phyloP scores from a whole-genome alignment of 176 grass and related monocot species.

The Bromus sterilis region DNA sequence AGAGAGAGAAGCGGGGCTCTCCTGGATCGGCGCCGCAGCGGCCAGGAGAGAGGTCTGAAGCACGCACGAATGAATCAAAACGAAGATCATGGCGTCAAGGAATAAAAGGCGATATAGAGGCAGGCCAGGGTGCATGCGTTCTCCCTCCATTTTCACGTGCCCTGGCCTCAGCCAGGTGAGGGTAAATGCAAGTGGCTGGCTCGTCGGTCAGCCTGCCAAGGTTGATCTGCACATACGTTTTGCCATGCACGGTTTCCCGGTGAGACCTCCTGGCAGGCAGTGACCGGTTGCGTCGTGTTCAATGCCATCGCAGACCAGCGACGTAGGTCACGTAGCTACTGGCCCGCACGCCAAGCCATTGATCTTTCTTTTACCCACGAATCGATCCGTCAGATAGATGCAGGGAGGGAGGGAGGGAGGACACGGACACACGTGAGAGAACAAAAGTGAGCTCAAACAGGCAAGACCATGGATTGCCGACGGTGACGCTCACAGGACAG shows the following conservation, averaged over 20 bases:
- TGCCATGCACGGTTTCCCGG: not conserved
- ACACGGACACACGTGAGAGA: not conserved
- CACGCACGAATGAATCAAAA: not conserved
- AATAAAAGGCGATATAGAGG: not conserved
- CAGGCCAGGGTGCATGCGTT: not conserved
- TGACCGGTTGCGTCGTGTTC: slow-evolving; percentile 1
- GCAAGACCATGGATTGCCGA: not conserved
- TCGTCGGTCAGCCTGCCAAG: not conserved
- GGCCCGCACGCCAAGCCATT: not conserved
- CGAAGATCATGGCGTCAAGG: not conserved
- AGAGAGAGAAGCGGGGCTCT: too few relatives aligned
- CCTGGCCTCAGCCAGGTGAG: not conserved
- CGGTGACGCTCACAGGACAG: not conserved
- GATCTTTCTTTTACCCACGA: not conserved
- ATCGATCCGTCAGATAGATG: not conserved
- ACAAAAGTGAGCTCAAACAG: not conserved
- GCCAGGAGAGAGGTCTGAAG: too few relatives aligned
- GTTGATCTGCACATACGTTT: not conserved
- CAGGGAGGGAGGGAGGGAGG: too few relatives aligned
- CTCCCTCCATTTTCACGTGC: not conserved
- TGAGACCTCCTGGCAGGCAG: not conserved
- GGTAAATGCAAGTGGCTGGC: slow-evolving; percentile 1
- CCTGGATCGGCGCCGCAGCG: too few relatives aligned
- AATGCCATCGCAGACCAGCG: not conserved
- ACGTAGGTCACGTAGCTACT: not conserved